Evolutionary conservation across 139 green algal genomes (phyloP).

Genomic region (Asterochloris sp.): DNA sequence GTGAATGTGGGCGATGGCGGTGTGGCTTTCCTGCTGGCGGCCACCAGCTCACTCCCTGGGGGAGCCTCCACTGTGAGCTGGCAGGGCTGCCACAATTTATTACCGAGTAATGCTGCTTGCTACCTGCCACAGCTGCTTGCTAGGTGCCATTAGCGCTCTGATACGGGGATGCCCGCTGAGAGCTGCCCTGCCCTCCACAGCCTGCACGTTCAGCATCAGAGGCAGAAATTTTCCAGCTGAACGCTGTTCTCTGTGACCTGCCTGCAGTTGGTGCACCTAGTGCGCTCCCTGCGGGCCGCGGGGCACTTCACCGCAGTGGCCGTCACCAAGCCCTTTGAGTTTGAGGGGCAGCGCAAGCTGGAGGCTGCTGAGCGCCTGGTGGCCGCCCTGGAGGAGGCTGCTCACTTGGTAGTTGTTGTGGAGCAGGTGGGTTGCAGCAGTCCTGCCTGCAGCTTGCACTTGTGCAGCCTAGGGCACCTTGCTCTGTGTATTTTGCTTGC

Average conservation of each 20-base stretch:
- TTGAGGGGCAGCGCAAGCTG: slow-evolving; percentile 63
- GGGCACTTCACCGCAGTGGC: slow-evolving; percentile 73
- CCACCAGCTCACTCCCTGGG: slow-evolving; percentile 49
- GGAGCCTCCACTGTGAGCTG: slow-evolving; percentile 47
- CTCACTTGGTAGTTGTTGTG: slow-evolving; percentile 61
- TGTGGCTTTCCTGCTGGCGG: slow-evolving; percentile 60
- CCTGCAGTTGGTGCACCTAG: slow-evolving; percentile 47
- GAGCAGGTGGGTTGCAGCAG: slow-evolving; percentile 28
- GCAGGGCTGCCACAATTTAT: too few relatives aligned
- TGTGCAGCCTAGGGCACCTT: too few relatives aligned
- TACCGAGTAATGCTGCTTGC: too few relatives aligned
- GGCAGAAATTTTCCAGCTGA: neutral
- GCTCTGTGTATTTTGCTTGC: too few relatives aligned
- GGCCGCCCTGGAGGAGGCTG: slow-evolving; percentile 45
- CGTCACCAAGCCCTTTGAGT: slow-evolving; percentile 70
- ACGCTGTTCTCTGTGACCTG: too few relatives aligned
- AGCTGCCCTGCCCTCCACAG: too few relatives aligned
- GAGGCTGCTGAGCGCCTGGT: slow-evolving; percentile 63
- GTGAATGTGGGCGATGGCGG: slow-evolving; percentile 31
- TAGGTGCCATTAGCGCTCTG: too few relatives aligned
- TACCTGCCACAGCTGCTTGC: too few relatives aligned
- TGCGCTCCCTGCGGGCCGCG: slow-evolving; percentile 49
- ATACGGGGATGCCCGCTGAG: too few relatives aligned
- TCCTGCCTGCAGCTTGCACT: too few relatives aligned
- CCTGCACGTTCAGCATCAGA: too few relatives aligned